These are phyloP conservation scores for Rosa persica DNA, from an alignment of 306 rosid genomes.

Conservation along the genomic window DNA sequence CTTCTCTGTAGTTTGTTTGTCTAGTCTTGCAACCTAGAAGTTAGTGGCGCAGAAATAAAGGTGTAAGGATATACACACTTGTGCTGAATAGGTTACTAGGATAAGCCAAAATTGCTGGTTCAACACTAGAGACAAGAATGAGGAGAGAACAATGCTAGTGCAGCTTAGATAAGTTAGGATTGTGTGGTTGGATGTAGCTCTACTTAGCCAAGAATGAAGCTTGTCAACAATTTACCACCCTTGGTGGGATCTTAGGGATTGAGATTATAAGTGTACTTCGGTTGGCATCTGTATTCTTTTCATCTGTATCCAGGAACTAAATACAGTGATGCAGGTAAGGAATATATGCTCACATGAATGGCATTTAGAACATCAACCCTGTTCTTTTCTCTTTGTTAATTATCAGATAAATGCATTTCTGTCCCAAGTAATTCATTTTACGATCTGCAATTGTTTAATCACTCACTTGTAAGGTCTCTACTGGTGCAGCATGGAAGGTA, in stretches of 20 bases:
- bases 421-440: not conserved
- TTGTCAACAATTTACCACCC: not conserved
- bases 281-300: not conserved
- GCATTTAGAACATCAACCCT: not conserved
- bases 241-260: not conserved
- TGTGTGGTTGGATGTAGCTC: not conserved
- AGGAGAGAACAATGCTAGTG: not conserved
- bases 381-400: not conserved
- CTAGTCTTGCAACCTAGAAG: not conserved
- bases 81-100: not conserved
- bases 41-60: not conserved
- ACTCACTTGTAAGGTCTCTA: not conserved
- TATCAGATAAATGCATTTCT: slow-evolving; percentile 1
- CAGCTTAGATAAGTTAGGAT: not conserved
- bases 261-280: not conserved
- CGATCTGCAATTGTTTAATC: not conserved
- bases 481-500: slow-evolving; percentile 73
- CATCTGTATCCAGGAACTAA: not conserved
- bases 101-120: not conserved
- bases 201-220: not conserved
- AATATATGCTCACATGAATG: not conserved
- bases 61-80: not conserved
- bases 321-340: not conserved
- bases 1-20: not conserved
- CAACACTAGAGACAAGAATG: not conserved